A percentile compares a stretch with the other conserved stretches of the same genome.
Conservation (phyloP, 768 basidiomycete species). For the Trametes villosa region DNA sequence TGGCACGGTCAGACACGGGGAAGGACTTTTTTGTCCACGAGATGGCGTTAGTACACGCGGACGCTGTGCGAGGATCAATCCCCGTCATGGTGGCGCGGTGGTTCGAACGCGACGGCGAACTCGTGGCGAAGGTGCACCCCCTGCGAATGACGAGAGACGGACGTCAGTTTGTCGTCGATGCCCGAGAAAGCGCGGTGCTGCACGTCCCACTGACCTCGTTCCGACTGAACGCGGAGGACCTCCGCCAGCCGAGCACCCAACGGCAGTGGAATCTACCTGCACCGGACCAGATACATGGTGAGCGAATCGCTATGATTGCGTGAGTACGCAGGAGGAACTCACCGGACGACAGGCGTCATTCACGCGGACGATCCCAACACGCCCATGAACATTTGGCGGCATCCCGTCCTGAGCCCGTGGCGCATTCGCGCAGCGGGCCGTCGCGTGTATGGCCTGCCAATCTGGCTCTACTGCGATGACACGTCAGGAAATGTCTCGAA, state of each 20-base stretch:
- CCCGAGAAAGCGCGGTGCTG: background rate
- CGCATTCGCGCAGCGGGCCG: background rate
- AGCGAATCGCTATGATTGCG: background rate
- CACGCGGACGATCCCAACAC: background rate
- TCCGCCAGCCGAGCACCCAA: background rate
- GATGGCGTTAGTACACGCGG: slow-evolving; percentile 11
- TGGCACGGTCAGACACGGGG: slow-evolving; percentile 12
- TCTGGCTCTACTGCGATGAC: slow-evolving; percentile 47
- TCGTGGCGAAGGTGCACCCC: background rate
- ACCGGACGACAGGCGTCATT: background rate
- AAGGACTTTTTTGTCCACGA: slow-evolving; percentile 26
- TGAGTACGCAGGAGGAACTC: background rate
- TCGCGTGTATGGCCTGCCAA: background rate
- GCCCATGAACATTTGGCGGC: background rate
- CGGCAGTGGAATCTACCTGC: background rate
- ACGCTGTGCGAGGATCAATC: background rate
- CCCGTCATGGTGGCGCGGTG: background rate
- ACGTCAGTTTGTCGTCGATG: background rate
- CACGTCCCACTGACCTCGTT: background rate
- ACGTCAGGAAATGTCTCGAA: slow-evolving; percentile 50
- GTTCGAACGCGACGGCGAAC: background rate
- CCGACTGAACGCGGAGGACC: background rate
- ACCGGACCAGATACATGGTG: background rate
- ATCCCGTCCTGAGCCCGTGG: background rate
- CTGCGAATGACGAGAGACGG: background rate